phyloP scores from a whole-genome alignment of 1,284 basidiomycete genomes.

The Testicularia cyperi region DNA sequence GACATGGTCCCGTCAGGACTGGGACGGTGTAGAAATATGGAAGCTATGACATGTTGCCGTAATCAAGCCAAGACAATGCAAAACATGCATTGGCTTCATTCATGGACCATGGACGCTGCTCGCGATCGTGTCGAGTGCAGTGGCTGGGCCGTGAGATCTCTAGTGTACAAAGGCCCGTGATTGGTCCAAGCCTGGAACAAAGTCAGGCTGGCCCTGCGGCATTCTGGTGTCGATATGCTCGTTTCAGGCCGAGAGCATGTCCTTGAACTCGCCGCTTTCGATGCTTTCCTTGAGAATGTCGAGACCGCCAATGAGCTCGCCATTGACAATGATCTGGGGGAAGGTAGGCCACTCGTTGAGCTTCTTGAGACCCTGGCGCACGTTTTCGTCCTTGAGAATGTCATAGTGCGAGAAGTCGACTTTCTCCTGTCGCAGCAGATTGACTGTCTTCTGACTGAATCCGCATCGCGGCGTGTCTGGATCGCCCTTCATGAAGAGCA shows the following conservation, averaged over 20 bases:
- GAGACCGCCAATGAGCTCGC: slow-evolving; percentile 73
- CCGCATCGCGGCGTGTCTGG: slow-evolving; percentile 74
- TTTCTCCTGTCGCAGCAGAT: slow-evolving; percentile 67
- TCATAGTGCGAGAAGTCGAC: slow-evolving; percentile 74
- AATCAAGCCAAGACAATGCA: too few species aligned
- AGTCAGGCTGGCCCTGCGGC: too few species aligned
- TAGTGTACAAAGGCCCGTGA: slow-evolving; percentile 20
- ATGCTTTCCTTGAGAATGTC: slow-evolving; percentile 62
- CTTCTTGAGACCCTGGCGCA: slow-evolving; percentile 77
- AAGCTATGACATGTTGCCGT: slow-evolving; percentile 61
- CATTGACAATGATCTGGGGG: slow-evolving; percentile 70
- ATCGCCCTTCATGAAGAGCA: slow-evolving; percentile 97
- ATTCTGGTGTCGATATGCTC: too few species aligned
- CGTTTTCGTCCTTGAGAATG: slow-evolving; percentile 72
- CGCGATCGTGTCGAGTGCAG: too few species aligned
- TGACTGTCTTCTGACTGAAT: slow-evolving; percentile 73
- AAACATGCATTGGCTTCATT: too few species aligned
- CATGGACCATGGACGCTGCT: too few species aligned
- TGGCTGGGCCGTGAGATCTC: too few species aligned
- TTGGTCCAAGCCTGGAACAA: not conserved
- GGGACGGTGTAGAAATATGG: slow-evolving; percentile 77
- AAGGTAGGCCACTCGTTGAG: slow-evolving; percentile 78
- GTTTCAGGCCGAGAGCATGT: slow-evolving; percentile 64
- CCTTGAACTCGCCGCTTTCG: slow-evolving; percentile 68
- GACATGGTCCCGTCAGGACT: slow-evolving; percentile 69